These are phyloP conservation scores for Trichocladium antarcticum DNA, from an alignment of 495 filamentous ascomycete genomes.

Conservation along the genomic window DNA sequence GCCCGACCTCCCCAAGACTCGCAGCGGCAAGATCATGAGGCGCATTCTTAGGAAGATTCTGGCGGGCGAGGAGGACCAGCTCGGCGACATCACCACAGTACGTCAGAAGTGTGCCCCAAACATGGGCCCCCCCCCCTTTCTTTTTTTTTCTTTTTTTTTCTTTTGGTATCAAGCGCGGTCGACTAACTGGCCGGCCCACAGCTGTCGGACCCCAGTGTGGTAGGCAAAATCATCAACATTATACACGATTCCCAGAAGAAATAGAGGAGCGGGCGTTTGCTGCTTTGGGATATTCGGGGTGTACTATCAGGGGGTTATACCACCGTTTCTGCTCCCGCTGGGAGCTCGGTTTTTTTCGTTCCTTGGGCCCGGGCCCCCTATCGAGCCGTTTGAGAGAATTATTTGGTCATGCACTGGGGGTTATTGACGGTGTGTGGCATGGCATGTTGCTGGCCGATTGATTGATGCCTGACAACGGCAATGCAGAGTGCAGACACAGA, in stretches of 20 bases:
- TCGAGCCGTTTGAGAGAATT: neutral
- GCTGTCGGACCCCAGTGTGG: slow-evolving; percentile 83
- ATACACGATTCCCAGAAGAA: slow-evolving; percentile 53
- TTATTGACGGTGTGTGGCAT: no score
- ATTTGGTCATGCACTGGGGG: neutral
- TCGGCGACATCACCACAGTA: slow-evolving; percentile 89
- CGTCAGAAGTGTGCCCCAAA: slow-evolving; percentile 25
- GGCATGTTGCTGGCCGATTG: no score
- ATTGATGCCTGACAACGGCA: no score
- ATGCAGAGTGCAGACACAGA: no score
- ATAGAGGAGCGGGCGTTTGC: slow-evolving; percentile 17
- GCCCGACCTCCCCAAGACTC: slow-evolving; percentile 88
- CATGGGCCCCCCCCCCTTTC: no score
- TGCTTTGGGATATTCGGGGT: neutral
- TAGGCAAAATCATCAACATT: slow-evolving; percentile 74
- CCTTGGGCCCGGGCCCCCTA: neutral
- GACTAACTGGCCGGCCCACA: slow-evolving; percentile 38
- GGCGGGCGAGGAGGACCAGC: slow-evolving; percentile 89
- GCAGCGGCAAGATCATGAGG: slow-evolving; percentile 97
- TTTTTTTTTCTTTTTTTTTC: no score
- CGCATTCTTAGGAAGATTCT: slow-evolving; percentile 94
- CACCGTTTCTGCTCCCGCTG: slow-evolving; percentile 2
- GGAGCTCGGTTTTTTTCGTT: neutral
- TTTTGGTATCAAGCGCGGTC: neutral
- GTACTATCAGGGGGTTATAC: slow-evolving; percentile 14